Conservation (phyloP, 2,329 filamentous ascomycete genomes). For the Paecilomyces sp. region DNA sequence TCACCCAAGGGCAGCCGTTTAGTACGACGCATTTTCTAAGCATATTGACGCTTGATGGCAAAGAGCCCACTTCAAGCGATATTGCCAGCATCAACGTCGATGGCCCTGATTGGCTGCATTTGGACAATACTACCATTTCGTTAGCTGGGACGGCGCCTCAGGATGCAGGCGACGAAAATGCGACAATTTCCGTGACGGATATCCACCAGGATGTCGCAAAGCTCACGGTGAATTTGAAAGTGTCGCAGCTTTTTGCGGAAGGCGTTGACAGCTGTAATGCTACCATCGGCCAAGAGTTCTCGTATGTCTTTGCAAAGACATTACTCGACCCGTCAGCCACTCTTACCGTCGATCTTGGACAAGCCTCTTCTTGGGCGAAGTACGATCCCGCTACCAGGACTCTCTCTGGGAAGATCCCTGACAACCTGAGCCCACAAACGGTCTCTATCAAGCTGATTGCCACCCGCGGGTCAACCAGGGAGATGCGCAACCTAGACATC, state of each 20-base stretch:
- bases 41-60: conserved; percentile 53
- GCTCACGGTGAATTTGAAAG: conserved; percentile 45
- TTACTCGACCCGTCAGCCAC: conserved; percentile 36
- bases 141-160: conserved; percentile 59
- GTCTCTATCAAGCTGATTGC: conserved; percentile 40
- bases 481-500: conserved; percentile 41
- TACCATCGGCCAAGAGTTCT: conserved; percentile 43
- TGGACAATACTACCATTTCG: conserved; percentile 55
- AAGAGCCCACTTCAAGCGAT: conserved; percentile 42
- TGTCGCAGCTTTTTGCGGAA: conserved; percentile 37
- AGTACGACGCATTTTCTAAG: conserved; percentile 46
- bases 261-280: conserved; percentile 41
- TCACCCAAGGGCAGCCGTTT: conserved; percentile 47
- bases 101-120: conserved; percentile 61
- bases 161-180: conserved; percentile 53
- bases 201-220: conserved; percentile 53
- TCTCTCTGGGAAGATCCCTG: conserved; percentile 45
- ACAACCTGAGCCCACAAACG: conserved; percentile 27
- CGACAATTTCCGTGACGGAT: conserved; percentile 56
- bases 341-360: conserved; percentile 38
- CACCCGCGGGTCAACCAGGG: conserved; percentile 27
- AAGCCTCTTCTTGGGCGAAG: conserved; percentile 41
- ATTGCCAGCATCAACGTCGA: conserved; percentile 47
- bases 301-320: conserved; percentile 39
- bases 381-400: conserved; percentile 40